Conservation (phyloP, 2,329 filamentous ascomycete species). For the Penicillium hordei region DNA sequence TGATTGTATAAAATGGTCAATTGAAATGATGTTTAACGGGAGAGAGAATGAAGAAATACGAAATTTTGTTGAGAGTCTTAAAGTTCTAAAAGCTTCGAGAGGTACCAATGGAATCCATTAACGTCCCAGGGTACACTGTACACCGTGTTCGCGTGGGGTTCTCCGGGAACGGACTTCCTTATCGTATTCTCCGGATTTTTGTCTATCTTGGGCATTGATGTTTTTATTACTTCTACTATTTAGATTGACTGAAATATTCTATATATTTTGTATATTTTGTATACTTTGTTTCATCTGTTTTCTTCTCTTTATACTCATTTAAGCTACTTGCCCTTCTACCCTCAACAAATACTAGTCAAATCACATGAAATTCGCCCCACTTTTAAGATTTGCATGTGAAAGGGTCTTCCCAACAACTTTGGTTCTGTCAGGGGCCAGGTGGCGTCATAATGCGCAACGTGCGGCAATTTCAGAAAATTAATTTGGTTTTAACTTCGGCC, state of each 20-base stretch:
- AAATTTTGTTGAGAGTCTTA: constrained; percentile 8
- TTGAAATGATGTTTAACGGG: not conserved
- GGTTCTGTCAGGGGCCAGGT: not conserved
- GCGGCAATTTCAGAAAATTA: not conserved
- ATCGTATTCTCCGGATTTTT: not conserved
- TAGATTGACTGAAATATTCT: not conserved
- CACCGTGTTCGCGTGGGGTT: constrained; percentile 2
- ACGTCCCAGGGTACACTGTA: not conserved
- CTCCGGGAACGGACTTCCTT: constrained; percentile 5
- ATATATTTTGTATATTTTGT: not conserved
- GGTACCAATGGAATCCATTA: not conserved
- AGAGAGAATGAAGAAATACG: not conserved
- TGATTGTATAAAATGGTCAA: not conserved
- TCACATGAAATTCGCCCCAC: constrained; percentile 7
- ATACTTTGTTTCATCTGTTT: not conserved
- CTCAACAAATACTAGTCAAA: not conserved
- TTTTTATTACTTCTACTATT: not conserved
- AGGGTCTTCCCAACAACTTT: constrained; percentile 9
- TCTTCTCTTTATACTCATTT: not conserved
- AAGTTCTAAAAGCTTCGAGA: constrained; percentile 4
- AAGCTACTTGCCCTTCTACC: not conserved
- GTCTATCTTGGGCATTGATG: not conserved
- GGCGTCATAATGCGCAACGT: not conserved
- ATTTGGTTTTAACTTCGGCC: not conserved
- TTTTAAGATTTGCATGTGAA: constrained; percentile 7